Evolutionary conservation across 2,329 filamentous ascomycete species (phyloP), one percentile per base, ranked within the genome.

Genomic region (Neofusicoccum ribis): DNA sequence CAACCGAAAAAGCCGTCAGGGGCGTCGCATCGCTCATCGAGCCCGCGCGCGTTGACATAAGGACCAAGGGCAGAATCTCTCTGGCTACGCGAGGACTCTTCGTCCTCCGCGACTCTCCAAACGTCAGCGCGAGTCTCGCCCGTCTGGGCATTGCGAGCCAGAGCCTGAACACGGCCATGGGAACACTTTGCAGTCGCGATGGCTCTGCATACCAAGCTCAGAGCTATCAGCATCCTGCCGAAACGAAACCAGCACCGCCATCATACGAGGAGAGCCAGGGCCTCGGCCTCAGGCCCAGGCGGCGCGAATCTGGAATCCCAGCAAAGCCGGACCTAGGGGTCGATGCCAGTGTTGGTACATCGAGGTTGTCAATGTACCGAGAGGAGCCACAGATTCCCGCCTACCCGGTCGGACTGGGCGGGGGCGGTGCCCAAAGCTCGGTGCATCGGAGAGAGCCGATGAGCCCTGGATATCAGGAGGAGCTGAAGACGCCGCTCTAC

Each of bases 21-120:
- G 46, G 39, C 6, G 65, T 70, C 39, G 69, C 68, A 15, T 58
- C 31, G 20, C 62, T 70, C 15, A 56, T 67, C 3, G 67, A 70
- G 36, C 65, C 61, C 7, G 59, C 66, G 5, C 51, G 65, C 47
- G 68, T 64, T 15, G 67, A 69, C 51, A 63, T 65, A 27, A 27
- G 62, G 27, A 65, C 63, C 5, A 12, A 39, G 36, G 67, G 64
- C 17, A 64, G 47, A 14, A 47, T 69, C 6, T 31, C 63, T 8
- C 27, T 66, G 14, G 11, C 23, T 3, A 68, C 67, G 5, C 62
- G 69, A 34, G 46, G 66, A 12, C 46, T 63, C 41, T 70, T 67
- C 60, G 65, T 68, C 2, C 51, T 70, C 17, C 37, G 60, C 14
- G 65, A 69, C 34, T 64, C 52, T 3, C 63, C 68, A 14, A 49